Base-by-base conservation (phyloP, 1,284 basidiomycete species). In the Cryptococcus sp. region DNA sequence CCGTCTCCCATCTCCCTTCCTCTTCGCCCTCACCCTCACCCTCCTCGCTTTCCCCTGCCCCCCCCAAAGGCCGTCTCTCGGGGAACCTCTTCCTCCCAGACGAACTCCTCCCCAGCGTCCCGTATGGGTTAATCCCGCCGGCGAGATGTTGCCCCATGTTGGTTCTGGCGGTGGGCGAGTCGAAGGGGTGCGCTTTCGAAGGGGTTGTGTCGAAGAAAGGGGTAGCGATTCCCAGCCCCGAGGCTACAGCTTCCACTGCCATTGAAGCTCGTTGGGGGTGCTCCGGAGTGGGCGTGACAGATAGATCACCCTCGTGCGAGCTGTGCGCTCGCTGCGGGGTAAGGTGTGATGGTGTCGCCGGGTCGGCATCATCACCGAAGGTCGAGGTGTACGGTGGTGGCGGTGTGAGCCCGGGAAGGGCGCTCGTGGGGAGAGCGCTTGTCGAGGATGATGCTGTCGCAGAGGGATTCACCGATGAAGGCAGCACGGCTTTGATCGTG, bases 201-300 rank as follows among this genome's bases (percentile, higher is more conserved):
- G 53, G 56, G 4, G 57, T 55, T n/a, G 28, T 18, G 9, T 56
- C 47, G 15, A 50, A 46, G 8, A 47, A 51, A 43, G 48, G 36
- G 13, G 53, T 21, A 20, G 38, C 39, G 44, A 60, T 49, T 15
- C 59, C 53, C 12, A 60, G 53, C 5, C 45, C 55, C n/a, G 37
- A 5, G 5, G 28, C 28, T 33, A 9, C 28, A 33, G 28, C 28
- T 4, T 4, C 4, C 5, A 9, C 9, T 9, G 28, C 4, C 16
- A 23, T 18, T n/a, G 16, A 47, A 13, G 16, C 46, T 23, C 11
- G 46, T 11, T n/a, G 55, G 35, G 51, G 46, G 13, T 59, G 40
- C 46, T 65, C 64, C 5, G 65, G 64, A 1, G 67, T 69, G 11
- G 67, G 67, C 2, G 65, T 66, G 18, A 63, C 62, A 9, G 64